Base-by-base conservation (phyloP, 148 eudicot species). In the Polygonum maritimum region DNA sequence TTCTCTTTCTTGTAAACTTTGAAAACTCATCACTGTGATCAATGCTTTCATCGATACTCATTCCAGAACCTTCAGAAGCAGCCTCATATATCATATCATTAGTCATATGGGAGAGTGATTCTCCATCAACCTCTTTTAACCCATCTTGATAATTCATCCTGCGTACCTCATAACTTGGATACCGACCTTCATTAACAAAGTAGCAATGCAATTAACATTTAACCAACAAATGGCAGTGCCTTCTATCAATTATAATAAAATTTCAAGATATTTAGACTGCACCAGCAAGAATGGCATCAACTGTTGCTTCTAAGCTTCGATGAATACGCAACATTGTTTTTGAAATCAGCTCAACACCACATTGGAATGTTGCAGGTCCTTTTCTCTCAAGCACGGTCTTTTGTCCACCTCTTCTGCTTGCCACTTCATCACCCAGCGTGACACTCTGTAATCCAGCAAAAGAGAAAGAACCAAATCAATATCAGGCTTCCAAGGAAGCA, bases 361-460 rank as follows among this genome's bases (percentile, higher is more conserved):
- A 82, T 51, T 71, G 83, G 76, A 94, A 94, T 58, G 98, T 92
- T 71, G 98, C 84, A 36, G 98, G 97, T 48, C 98, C 98, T 85
- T 87, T 90, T 78, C 98, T 90, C 85, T 94, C 98, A 76, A 83
- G 80, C 57, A 94, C 86, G 1, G 96, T 86, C 86, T 94, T 94
- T 81, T 92, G 98, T 71, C 90, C 97, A 79, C 96, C 91, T 79
- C 98, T 90, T 78, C 97, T 79, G 81, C 88, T 92, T 75, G 98
- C 98, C 86, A 92, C 98, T 87, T 94, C 98, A 83, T 94, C 98
- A 62, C 98, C 98, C 80, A 94, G 79, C 38, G 97, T 94, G 82
- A 94, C 98, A 84, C 92, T 94, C 98, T 94, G 86, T 72, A 76
- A 82, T 39, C 49, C 40, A 77, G 65, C 58, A 74, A 48, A 69